Percentiles rank a stretch among this genome's conserved stretches.
phyloP scores from a whole-genome alignment of 306 rosid genomes.

The Quillaja saponaria region DNA sequence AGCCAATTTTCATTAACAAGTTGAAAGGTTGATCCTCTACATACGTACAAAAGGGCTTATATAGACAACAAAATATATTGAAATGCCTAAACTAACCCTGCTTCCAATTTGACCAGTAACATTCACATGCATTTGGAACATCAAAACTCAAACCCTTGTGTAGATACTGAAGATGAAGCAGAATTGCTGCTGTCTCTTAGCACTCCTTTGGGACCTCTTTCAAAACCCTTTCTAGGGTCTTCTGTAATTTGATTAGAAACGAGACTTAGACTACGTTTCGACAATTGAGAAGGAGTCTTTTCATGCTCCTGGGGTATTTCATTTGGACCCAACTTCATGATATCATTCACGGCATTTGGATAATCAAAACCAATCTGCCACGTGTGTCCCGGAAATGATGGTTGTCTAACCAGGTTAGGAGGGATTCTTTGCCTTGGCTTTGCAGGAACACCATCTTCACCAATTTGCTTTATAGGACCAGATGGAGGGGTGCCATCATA shows the following conservation, averaged over 20 bases:
- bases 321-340: constrained; percentile 42
- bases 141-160: constrained; percentile 41
- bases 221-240: constrained; percentile 52
- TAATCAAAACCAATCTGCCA: constrained; percentile 64
- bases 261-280: constrained; percentile 43
- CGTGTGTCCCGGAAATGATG: constrained; percentile 59
- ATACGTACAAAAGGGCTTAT: too few relatives aligned
- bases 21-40: too few relatives aligned
- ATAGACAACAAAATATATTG: too few relatives aligned
- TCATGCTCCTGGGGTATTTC: constrained; percentile 51
- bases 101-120: too few relatives aligned
- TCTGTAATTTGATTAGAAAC: constrained; percentile 40
- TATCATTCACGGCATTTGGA: constrained; percentile 46
- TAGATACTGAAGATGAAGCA: constrained; percentile 74
- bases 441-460: constrained; percentile 71
- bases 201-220: constrained; percentile 63
- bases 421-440: constrained; percentile 81
- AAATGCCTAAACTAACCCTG: too few relatives aligned
- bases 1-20: too few relatives aligned
- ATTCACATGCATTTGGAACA: background rate
- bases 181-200: constrained; percentile 76
- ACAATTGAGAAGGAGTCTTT: constrained; percentile 43
- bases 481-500: constrained; percentile 62
- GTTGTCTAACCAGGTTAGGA: constrained; percentile 60
- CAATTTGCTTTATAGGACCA: constrained; percentile 54